Evolutionary conservation across 306 rosid genomes (phyloP).

Genomic region (Citrullus amarus): DNA sequence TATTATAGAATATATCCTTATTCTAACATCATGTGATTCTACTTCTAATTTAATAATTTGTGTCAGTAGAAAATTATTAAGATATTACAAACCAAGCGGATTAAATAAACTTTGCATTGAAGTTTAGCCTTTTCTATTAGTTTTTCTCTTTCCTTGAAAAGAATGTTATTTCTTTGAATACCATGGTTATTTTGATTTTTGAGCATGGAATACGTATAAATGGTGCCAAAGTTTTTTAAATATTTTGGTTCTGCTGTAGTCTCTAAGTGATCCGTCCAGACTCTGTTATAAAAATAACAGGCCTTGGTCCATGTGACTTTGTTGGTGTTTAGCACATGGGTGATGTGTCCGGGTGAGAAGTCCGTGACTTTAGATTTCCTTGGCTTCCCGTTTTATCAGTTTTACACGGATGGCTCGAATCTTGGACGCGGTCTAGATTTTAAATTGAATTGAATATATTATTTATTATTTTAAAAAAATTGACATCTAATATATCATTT

Average conservation of each 20-base stretch:
- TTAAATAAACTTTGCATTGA: neutral
- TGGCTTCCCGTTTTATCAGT: neutral
- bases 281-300: neutral
- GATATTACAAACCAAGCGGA: neutral
- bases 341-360: neutral
- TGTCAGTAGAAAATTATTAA: neutral
- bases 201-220: neutral
- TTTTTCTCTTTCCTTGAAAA: neutral
- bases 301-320: constrained; percentile 1
- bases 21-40: neutral
- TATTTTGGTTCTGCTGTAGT: neutral
- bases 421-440: neutral
- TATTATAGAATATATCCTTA: neutral
- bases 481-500: neutral
- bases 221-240: neutral
- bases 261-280: neutral
- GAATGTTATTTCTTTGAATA: neutral
- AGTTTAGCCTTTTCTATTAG: neutral
- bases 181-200: neutral
- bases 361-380: neutral
- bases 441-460: neutral
- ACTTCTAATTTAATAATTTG: neutral
- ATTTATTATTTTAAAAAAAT: neutral
- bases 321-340: constrained; percentile 6
- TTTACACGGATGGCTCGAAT: constrained; percentile 5